A percentile compares a stretch with the other conserved stretches of the same genome.
Conservation (phyloP, 2,329 filamentous ascomycete species). For the Ustulina deusta region DNA sequence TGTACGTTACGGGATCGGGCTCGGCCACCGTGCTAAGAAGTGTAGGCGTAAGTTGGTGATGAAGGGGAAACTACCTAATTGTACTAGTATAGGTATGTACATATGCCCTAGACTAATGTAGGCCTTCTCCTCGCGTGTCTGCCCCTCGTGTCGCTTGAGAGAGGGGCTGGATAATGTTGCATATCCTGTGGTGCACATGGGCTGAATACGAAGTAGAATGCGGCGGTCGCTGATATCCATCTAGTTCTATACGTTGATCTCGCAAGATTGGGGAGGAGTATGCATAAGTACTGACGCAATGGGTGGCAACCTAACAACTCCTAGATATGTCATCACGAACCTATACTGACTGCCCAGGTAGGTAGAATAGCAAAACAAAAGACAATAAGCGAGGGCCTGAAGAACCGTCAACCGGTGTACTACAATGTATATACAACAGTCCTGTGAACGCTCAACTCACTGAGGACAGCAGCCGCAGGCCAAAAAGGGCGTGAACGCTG, state of each 20-base stretch:
- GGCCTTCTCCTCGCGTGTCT: constrained; percentile 13
- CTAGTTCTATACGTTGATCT: background rate
- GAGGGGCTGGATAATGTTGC: constrained; percentile 30
- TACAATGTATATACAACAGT: background rate
- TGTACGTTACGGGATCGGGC: constrained; percentile 15
- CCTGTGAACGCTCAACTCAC: background rate
- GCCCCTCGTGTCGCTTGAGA: constrained; percentile 19
- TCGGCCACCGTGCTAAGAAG: constrained; percentile 22
- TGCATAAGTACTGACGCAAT: constrained; percentile 29
- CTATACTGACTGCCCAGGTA: background rate
- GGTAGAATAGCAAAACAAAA: background rate
- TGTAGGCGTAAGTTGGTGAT: constrained; percentile 11
- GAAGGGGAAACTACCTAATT: background rate
- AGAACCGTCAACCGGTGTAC: background rate
- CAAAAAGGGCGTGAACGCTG: background rate
- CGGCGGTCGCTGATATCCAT: background rate
- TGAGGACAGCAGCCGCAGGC: background rate
- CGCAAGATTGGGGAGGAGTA: constrained; percentile 9
- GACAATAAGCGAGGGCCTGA: background rate
- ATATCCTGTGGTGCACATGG: constrained; percentile 22
- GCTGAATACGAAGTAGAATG: constrained; percentile 30
- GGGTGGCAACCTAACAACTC: background rate
- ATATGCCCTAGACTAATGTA: constrained; percentile 1
- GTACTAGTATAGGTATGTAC: background rate
- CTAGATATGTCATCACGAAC: background rate